A percentile compares a stretch with the other conserved stretches of the same genome.
These are phyloP conservation scores for Rhynchospora pubera DNA, from an alignment of 176 grass and related monocot species.

Conservation along the genomic window DNA sequence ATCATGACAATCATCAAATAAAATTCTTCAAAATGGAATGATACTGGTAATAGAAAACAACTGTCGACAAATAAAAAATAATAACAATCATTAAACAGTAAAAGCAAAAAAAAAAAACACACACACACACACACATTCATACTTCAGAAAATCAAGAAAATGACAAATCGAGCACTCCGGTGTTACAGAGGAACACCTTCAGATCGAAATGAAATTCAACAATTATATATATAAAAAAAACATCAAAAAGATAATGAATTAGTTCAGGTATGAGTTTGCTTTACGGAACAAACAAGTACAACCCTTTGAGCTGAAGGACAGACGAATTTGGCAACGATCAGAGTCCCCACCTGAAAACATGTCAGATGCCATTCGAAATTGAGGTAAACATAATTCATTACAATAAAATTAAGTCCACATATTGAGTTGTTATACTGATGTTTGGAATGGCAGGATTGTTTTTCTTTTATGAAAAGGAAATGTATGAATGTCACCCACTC, in stretches of 20 bases:
- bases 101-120: too few relatives aligned
- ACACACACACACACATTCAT: too few relatives aligned
- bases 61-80: too few relatives aligned
- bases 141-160: too few relatives aligned
- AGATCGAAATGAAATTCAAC: too few relatives aligned
- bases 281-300: not conserved
- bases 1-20: too few relatives aligned
- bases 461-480: not conserved
- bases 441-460: not conserved
- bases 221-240: not conserved
- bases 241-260: not conserved
- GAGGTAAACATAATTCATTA: not conserved
- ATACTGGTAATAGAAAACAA: too few relatives aligned
- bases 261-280: not conserved
- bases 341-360: not conserved
- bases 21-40: too few relatives aligned
- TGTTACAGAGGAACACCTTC: too few relatives aligned
- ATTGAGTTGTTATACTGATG: not conserved
- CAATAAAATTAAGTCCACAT: not conserved
- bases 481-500: too few relatives aligned
- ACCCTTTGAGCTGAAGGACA: not conserved
- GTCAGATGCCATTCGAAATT: not conserved
- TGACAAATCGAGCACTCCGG: too few relatives aligned
- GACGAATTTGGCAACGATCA: not conserved
- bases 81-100: too few relatives aligned